Percentiles rank a stretch among this genome's conserved stretches.
Evolutionary conservation across 2,329 filamentous ascomycete species (phyloP).

Genomic region (Ceratocystis papillata): DNA sequence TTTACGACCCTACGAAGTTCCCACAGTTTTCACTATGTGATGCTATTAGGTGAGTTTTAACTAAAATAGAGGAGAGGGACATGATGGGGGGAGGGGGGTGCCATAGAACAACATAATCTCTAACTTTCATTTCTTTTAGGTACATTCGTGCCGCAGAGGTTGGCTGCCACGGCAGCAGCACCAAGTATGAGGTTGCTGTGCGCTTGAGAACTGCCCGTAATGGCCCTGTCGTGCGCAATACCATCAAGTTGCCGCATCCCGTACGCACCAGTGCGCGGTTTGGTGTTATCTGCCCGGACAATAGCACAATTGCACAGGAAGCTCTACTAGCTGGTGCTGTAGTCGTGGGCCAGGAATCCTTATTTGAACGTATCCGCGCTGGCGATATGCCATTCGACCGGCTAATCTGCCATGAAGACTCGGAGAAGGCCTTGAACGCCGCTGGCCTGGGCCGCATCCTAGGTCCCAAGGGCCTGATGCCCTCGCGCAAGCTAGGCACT

Average conservation of each 20-base stretch:
- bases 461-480: slow-evolving; percentile 87
- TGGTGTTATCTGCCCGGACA: slow-evolving; percentile 81
- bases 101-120: not conserved
- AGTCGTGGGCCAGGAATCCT: slow-evolving; percentile 70
- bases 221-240: slow-evolving; percentile 76
- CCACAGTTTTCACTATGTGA: slow-evolving; percentile 72
- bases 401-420: slow-evolving; percentile 73
- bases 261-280: slow-evolving; percentile 82
- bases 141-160: slow-evolving; percentile 79
- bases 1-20: slow-evolving; percentile 54
- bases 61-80: not conserved
- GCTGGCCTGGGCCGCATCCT: slow-evolving; percentile 69
- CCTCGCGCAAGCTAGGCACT: slow-evolving; percentile 74
- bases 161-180: slow-evolving; percentile 57
- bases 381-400: slow-evolving; percentile 80
- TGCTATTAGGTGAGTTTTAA: slow-evolving; percentile 64
- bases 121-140: slow-evolving; percentile 1
- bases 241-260: slow-evolving; percentile 76
- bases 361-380: slow-evolving; percentile 65
- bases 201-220: slow-evolving; percentile 75
- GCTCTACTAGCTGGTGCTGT: slow-evolving; percentile 69
- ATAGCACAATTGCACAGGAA: slow-evolving; percentile 59
- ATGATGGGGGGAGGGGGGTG: too few relatives aligned
- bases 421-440: slow-evolving; percentile 67
- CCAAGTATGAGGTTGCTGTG: slow-evolving; percentile 84